A percentile compares a stretch with the other conserved stretches of the same genome.
phyloP scores from a whole-genome alignment of 2,329 filamentous ascomycete species.

The Tolypocladium tropicale region DNA sequence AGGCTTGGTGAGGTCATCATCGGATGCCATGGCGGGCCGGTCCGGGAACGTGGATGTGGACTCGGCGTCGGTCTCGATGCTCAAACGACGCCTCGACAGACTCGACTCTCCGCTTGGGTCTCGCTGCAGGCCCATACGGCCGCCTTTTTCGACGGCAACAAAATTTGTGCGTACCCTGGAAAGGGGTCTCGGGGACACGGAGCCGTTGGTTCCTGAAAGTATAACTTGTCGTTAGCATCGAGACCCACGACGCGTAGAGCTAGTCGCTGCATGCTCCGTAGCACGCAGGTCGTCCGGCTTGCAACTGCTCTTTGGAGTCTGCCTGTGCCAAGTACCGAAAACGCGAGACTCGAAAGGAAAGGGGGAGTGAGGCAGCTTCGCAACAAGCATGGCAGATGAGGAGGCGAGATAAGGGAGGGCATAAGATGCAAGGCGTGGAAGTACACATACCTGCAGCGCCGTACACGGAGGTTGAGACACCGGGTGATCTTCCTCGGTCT shows the following conservation, averaged over 20 bases:
- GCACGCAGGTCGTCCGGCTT: neutral
- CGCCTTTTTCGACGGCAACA: conserved; percentile 60
- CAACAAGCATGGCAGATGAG: neutral
- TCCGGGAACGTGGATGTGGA: conserved; percentile 25
- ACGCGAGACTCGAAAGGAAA: neutral
- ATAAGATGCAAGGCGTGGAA: neutral
- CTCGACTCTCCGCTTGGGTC: conserved; percentile 27
- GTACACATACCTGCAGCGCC: conserved; percentile 12
- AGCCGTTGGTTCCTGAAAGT: conserved; percentile 20
- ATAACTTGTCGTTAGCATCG: conserved; percentile 12
- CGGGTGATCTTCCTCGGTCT: conserved; percentile 61
- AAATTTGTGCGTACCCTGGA: conserved; percentile 70
- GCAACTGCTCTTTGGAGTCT: neutral
- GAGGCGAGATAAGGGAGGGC: neutral
- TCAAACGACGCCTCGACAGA: conserved; percentile 24
- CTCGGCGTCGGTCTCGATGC: conserved; percentile 22
- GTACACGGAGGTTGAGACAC: conserved; percentile 25
- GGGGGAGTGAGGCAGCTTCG: neutral
- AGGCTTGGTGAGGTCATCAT: conserved; percentile 13
- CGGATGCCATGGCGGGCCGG: conserved; percentile 18
- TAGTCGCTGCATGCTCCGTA: neutral
- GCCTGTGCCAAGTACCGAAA: neutral
- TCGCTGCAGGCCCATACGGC: conserved; percentile 41
- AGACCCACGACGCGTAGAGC: conserved; percentile 8
- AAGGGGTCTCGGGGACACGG: conserved; percentile 51